Conservation (phyloP, 805 yeast species). For the Zygosaccharomyces bailii region DNA sequence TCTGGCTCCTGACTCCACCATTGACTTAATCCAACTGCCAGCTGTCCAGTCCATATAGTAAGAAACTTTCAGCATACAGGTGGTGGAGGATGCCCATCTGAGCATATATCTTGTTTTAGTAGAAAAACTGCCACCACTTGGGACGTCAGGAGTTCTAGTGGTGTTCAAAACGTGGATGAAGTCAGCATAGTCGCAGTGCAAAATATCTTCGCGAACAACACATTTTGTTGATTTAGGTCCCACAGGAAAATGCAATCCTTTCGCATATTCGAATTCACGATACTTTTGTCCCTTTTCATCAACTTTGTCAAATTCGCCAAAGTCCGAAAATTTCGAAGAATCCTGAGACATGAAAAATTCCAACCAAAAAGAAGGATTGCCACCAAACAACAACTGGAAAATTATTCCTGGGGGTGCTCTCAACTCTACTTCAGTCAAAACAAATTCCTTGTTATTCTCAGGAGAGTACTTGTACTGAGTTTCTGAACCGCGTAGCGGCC, state of each 20-base stretch:
- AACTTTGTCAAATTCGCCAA: constrained; percentile 33
- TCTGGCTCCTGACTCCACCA: constrained; percentile 79
- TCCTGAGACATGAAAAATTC: constrained; percentile 42
- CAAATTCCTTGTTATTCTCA: constrained; percentile 46
- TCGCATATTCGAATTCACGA: constrained; percentile 62
- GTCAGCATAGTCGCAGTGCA: constrained; percentile 45
- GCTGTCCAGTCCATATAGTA: constrained; percentile 86
- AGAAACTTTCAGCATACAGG: constrained; percentile 60
- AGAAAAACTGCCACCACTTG: constrained; percentile 79
- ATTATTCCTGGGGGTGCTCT: constrained; percentile 77
- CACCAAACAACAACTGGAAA: constrained; percentile 67
- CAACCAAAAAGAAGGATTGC: constrained; percentile 40
- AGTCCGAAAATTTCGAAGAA: constrained; percentile 37
- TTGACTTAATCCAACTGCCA: constrained; percentile 84
- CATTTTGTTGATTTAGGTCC: constrained; percentile 94
- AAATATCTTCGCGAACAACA: constrained; percentile 55
- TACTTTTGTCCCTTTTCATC: constrained; percentile 42
- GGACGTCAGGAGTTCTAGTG: constrained; percentile 88
- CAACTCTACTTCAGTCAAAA: constrained; percentile 50
- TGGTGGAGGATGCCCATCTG: constrained; percentile 68
- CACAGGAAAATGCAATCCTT: constrained; percentile 72
- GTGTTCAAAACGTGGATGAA: constrained; percentile 59
- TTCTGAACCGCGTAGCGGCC: constrained; percentile 61
- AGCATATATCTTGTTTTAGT: constrained; percentile 70
- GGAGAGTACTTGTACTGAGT: constrained; percentile 50